Evolutionary conservation across 345 rosid species (phyloP), one percentile per base, ranked within the genome.

Genomic region (Citrus inodora): DNA sequence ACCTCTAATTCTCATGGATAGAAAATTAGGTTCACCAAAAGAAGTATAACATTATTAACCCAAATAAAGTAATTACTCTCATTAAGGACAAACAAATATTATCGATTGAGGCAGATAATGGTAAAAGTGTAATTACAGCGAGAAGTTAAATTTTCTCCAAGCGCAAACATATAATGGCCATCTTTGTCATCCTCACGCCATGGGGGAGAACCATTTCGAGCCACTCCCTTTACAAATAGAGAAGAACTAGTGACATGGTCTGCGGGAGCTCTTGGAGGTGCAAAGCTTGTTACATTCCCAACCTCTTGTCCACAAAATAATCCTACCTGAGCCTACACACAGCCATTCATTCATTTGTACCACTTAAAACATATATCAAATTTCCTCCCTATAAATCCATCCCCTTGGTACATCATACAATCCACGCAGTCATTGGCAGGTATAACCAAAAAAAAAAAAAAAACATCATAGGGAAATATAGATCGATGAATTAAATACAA

Each of bases 311-410:
- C 97, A 92, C 87, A 91, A 87, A 90, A 90, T 82, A 88, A 87
- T 86, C 93, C 97, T 91, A 93, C 97, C 97, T 93, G 98, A 88
- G 90, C 99, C 99, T 95, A 95, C 98, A 93, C 86, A 93, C 87
- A 92, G 84, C 87, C 93, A 88, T 77, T 79, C 87, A 89, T 91
- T 84, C 87, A 93, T 46, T 46, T 86, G 93, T 76, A 90, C 90
- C 93, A 87, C 90, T 80, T 77, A 87, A 89, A 70, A 82, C 70
- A 84, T 80, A 78, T 82, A 83, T 65, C 75, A 85, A 80, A 79
- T 80, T 22, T 70, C 71, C 25, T 21, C 69, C 85, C 83, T 61
- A n/a, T 51, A 53, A 53, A 48, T 46, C 66, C 65, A 25, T 61
- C 62, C 77, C 79, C 58, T 22, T n/a, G 61, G 61, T 25, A 37